A percentile compares a stretch with the other conserved stretches of the same genome.
Conservation (phyloP, 805 yeast genomes). For the Cephaloascus albidus region DNA sequence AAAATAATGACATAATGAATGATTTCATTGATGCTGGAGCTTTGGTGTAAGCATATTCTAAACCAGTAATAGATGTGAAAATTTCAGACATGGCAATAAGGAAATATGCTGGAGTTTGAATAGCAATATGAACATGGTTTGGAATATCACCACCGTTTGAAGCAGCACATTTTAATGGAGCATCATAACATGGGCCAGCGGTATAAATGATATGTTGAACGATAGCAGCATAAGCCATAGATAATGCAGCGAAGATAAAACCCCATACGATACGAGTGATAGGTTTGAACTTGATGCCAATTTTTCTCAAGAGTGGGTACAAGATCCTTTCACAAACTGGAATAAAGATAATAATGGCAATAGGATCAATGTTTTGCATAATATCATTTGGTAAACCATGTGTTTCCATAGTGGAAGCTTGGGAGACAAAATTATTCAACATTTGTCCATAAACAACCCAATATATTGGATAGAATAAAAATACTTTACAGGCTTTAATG, state of each 20-base stretch:
- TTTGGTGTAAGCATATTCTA: conserved; percentile 77
- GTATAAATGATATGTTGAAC: conserved; percentile 61
- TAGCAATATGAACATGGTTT: conserved; percentile 55
- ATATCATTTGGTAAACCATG: conserved; percentile 79
- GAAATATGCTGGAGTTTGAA: conserved; percentile 65
- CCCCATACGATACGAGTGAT: conserved; percentile 66
- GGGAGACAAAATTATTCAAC: conserved; percentile 63
- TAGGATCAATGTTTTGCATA: conserved; percentile 66
- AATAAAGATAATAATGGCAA: conserved; percentile 68
- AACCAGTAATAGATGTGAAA: conserved; percentile 72
- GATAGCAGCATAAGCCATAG: conserved; percentile 73
- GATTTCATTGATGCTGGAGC: conserved; percentile 67
- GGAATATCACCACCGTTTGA: conserved; percentile 26
- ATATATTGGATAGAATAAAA: conserved; percentile 60
- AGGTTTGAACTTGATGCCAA: conserved; percentile 52
- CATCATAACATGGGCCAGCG: conserved; percentile 66
- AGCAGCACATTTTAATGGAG: conserved; percentile 46
- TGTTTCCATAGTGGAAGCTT: conserved; percentile 64
- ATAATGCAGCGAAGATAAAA: conserved; percentile 50
- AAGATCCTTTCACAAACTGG: conserved; percentile 58
- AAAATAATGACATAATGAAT: conserved; percentile 50
- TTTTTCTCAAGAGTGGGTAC: conserved; percentile 34
- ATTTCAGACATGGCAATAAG: conserved; percentile 70
- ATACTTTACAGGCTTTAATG: conserved; percentile 63
- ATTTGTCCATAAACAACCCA: conserved; percentile 69